These are phyloP conservation scores for Agrocybe praecox DNA, from an alignment of 768 basidiomycete species.

Conservation along the genomic window DNA sequence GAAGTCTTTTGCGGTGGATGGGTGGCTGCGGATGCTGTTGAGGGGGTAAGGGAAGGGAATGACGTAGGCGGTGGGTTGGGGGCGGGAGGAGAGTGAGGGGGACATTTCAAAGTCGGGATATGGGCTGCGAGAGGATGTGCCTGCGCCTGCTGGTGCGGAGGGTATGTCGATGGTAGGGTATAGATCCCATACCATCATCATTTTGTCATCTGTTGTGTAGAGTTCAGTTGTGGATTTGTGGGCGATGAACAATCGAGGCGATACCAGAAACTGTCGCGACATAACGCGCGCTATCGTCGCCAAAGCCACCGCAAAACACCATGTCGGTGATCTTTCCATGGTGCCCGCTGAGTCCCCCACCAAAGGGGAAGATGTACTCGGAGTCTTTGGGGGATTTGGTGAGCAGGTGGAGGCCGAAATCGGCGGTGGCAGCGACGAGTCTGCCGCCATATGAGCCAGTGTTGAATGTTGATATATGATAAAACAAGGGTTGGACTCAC, in stretches of 20 bases:
- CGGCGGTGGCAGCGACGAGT: conserved; percentile 65
- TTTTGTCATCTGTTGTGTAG: conserved; percentile 88
- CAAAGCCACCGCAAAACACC: conserved; percentile 76
- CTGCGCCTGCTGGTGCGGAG: no score
- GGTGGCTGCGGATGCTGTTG: conserved; percentile 68
- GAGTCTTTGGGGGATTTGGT: conserved; percentile 50
- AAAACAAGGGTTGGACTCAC: conserved; percentile 40
- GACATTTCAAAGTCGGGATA: conserved; percentile 24
- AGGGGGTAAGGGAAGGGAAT: conserved; percentile 77
- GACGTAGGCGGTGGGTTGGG: conserved; percentile 78
- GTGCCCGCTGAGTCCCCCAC: conserved; percentile 81
- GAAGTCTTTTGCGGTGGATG: conserved; percentile 75
- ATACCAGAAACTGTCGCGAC: conserved; percentile 83
- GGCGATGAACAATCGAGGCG: no score
- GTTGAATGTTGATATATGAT: conserved; percentile 2
- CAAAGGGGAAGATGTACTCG: conserved; percentile 69
- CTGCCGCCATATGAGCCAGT: conserved; percentile 37
- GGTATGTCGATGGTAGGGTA: conserved; percentile 52
- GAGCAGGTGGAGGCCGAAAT: conserved; percentile 73
- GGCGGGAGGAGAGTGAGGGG: conserved; percentile 39
- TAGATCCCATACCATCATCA: conserved; percentile 89
- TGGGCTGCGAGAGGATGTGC: conserved; percentile 30
- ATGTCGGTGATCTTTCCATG: conserved; percentile 80
- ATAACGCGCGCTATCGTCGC: conserved; percentile 68
- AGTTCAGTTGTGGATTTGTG: no score